A percentile compares a stretch with the other conserved stretches of the same genome.
phyloP scores from a whole-genome alignment of 2,329 filamentous ascomycete genomes.

The Chaetomium olivaceum region DNA sequence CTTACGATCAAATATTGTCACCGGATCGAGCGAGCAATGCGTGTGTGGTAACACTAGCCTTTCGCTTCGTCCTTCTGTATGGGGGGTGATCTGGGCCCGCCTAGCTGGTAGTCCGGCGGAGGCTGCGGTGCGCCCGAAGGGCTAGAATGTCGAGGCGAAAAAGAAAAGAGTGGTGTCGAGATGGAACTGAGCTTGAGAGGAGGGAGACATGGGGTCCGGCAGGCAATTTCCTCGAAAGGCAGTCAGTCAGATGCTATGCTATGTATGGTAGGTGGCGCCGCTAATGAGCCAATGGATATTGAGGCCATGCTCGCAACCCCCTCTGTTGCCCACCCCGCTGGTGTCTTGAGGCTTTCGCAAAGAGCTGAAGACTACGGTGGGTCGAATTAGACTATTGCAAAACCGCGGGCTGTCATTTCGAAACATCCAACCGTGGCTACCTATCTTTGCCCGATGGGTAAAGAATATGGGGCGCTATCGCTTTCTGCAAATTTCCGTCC shows the following conservation, averaged over 20 bases:
- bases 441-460: slow-evolving; percentile 1
- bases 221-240: not conserved
- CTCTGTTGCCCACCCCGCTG: slow-evolving; percentile 6
- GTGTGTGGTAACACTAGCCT: slow-evolving; percentile 10
- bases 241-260: not conserved
- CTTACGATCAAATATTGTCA: slow-evolving; percentile 4
- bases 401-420: not conserved
- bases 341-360: slow-evolving; percentile 17
- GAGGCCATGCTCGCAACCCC: not conserved
- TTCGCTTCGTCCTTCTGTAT: not conserved
- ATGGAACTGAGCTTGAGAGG: not conserved
- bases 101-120: slow-evolving; percentile 2
- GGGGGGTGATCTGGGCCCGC: not conserved
- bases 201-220: not conserved
- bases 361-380: slow-evolving; percentile 18
- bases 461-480: not conserved
- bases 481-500: not conserved
- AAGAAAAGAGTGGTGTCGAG: not conserved
- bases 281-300: slow-evolving; percentile 17
- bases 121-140: not conserved
- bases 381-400: slow-evolving; percentile 3
- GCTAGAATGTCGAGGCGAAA: not conserved
- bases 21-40: slow-evolving; percentile 21
- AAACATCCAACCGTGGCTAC: not conserved
- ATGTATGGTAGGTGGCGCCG: not conserved